Evolutionary conservation across 331 rosid genomes (phyloP).

Genomic region (Arachis monticola): DNA sequence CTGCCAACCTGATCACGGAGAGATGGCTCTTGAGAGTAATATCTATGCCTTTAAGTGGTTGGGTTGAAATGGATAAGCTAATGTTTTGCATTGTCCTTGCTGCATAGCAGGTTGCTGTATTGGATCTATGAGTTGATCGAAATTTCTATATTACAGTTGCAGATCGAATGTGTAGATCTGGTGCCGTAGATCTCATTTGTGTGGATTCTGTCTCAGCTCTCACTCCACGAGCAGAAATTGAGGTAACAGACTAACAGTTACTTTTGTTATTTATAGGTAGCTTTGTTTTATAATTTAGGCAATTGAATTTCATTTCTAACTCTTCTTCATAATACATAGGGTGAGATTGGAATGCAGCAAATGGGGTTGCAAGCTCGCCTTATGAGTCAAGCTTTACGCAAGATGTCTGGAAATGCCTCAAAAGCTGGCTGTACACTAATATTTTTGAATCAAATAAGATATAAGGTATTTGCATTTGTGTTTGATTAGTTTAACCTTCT

Average conservation of each 20-base stretch:
- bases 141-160: constrained; percentile 66
- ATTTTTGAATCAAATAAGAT: constrained; percentile 96
- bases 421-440: constrained; percentile 99
- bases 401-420: constrained; percentile 99
- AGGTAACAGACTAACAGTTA: constrained; percentile 49
- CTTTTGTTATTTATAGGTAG: constrained; percentile 21
- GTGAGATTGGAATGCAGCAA: constrained; percentile 99
- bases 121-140: constrained; percentile 40
- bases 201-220: constrained; percentile 99
- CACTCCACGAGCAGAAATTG: constrained; percentile 98
- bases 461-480: constrained; percentile 66
- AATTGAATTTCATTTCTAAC: constrained; percentile 38
- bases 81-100: constrained; percentile 22
- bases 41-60: constrained; percentile 35
- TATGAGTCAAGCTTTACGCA: constrained; percentile 99
- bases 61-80: constrained; percentile 35
- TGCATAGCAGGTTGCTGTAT: constrained; percentile 24
- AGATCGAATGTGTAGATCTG: constrained; percentile 99
- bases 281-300: constrained; percentile 9
- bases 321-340: constrained; percentile 51
- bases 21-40: constrained; percentile 99
- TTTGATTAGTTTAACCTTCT: constrained; percentile 29
- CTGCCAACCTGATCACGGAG: constrained; percentile 99
- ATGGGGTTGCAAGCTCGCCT: constrained; percentile 99
- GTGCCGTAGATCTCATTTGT: constrained; percentile 94